Evolutionary conservation across 345 rosid genomes (phyloP), one percentile per base, ranked within the genome.

Genomic region (Lepidium sativum): DNA sequence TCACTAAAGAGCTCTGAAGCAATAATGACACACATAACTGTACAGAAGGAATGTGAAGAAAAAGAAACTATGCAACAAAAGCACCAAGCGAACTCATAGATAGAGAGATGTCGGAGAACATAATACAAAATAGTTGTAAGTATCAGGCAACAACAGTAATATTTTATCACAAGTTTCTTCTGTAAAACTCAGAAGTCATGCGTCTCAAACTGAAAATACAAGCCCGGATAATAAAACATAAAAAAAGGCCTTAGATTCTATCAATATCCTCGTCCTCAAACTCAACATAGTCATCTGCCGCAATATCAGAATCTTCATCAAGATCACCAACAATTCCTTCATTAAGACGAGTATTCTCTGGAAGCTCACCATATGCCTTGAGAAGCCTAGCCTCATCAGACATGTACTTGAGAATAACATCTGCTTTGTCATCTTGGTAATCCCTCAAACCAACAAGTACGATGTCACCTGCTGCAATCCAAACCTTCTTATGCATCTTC

Each of bases 401-500:
- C 92, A 86, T 84, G 41, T 86, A 86, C 83, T 86, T 86, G 16
- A 86, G 80, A 63, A 86, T 88, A 35, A 88, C 89, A 72, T 88
- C 95, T 21, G 91, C 95, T 72, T 88, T 85, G 71, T 88, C 95
- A 44, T 88, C 95, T 67, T 85, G 95, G 45, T 80, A 88, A 53
- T 88, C 96, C 29, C 91, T 82, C 38, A 88, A 75, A 12, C 91
- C 89, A 18, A 88, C 89, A 5, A 88, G 91, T 7, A 88, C 77
- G 12, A 88, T 83, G 63, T 88, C 96, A 39, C 96, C 91, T 1
- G 89, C 91, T 12, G 89, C 91, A 17, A 88, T 88, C 96, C 91
- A 88, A 41, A 88, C 96, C 76, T 88, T 88, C 78, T 86, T 86
- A 69, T 86, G 91, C 91, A 86, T 86, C 86, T 86, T 86, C 11